Evolutionary conservation across 371 early-diverging fungal genomes (phyloP), one percentile per base, ranked within the genome.

Genomic region (Mucor mucedo): DNA sequence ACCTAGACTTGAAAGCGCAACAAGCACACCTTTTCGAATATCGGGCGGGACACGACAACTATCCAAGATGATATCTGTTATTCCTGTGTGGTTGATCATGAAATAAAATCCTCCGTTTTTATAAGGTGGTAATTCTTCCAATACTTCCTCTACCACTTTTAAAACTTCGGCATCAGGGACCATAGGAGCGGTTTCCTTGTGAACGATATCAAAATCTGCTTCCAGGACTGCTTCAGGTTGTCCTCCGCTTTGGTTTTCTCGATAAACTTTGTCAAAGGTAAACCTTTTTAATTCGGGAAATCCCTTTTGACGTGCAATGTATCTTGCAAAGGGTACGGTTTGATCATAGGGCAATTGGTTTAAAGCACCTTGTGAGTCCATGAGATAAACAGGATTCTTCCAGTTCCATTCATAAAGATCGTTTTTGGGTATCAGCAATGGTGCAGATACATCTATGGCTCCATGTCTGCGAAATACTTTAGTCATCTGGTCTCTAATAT

Each of bases 121-220:
- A 53, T 89, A 87, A 5, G 90, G 85, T 5, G 93, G 92, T 28
- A 93, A 75, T 44, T 87, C 90, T 56, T 92, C 91, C 35, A 96
- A 64, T 2, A 96, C 83, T 73, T 96, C 95, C 55, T 90, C 89
- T 8, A 91, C 91, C 1, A 94, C 91, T 42, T 91, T 89, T 16
- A 98, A 71, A 2, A 96, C 89, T 70, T 98, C 98, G 2, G 96
- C 96, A 54, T 96, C 97, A 0, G 94, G 85, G 7, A 87, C 88
- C 84, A 95, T 90, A 2, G 84, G 84, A 4, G 84, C 77, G 4
- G 83, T 76, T 7, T 84, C 80, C 52, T 80, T 84, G 48, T 88
- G 88, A 5, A 97, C 91, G 39, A 96, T 93, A 65, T 98, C 98
- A 79, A 97, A 97, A 60, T 95, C 94, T 33, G 90, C 95, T 66